Conservation (phyloP, 768 basidiomycete genomes). For the Leucocoprinus sp. region DNA sequence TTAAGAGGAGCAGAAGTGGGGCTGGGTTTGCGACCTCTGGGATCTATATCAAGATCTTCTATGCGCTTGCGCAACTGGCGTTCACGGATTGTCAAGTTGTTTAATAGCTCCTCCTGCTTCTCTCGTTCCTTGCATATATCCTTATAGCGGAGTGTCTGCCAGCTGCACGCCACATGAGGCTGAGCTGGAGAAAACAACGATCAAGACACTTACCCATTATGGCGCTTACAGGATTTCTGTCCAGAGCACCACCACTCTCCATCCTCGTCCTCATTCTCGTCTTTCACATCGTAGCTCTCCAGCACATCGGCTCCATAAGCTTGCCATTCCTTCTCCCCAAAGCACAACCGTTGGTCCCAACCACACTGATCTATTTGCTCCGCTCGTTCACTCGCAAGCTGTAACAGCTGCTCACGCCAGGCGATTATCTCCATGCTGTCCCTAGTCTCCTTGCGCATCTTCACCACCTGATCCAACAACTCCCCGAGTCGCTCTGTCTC, state of each 20-base stretch:
- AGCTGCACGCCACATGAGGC: conserved; percentile 31
- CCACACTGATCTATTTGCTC: conserved; percentile 68
- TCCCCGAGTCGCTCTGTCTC: conserved; percentile 47
- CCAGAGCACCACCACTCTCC: conserved; percentile 77
- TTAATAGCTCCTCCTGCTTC: conserved; percentile 58
- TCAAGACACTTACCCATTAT: conserved; percentile 53
- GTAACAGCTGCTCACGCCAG: conserved; percentile 64
- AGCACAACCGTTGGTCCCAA: conserved; percentile 81
- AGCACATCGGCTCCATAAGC: conserved; percentile 60
- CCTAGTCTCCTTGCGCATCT: conserved; percentile 56
- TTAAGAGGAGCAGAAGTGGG: conserved; percentile 26
- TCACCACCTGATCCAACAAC: conserved; percentile 49
- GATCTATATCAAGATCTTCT: conserved; percentile 62
- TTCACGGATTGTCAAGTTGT: conserved; percentile 63
- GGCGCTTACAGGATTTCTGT: conserved; percentile 69
- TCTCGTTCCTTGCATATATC: conserved; percentile 74
- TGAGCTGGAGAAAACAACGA: conserved; percentile 6
- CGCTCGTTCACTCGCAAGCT: conserved; percentile 60
- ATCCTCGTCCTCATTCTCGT: conserved; percentile 27
- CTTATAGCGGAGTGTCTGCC: conserved; percentile 69
- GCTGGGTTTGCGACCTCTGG: conserved; percentile 30
- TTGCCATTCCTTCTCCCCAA: conserved; percentile 73
- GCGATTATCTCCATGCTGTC: conserved; percentile 59
- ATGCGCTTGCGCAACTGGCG: conserved; percentile 72
- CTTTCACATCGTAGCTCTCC: conserved; percentile 56